phyloP scores from a whole-genome alignment of 208 protist species.

The Acanthamoeba healyi region DNA sequence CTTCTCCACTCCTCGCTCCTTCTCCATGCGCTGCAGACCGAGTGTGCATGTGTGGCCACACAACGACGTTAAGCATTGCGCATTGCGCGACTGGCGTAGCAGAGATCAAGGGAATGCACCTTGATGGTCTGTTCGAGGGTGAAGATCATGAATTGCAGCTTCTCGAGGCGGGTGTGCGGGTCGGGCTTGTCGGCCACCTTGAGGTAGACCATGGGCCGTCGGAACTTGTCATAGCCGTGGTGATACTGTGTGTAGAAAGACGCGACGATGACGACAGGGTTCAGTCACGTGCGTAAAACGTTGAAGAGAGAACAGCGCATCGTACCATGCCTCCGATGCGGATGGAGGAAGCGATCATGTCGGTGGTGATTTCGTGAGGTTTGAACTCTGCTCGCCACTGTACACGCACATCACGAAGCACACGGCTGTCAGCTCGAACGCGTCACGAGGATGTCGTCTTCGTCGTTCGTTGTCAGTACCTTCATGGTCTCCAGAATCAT shows the following conservation, averaged over 20 bases:
- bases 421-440: too few species aligned
- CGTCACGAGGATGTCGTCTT: too few species aligned
- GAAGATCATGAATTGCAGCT: slow-evolving; percentile 72
- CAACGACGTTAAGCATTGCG: background rate
- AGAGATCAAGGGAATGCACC: background rate
- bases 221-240: slow-evolving; percentile 48
- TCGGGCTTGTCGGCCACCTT: slow-evolving; percentile 63
- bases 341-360: slow-evolving; percentile 48
- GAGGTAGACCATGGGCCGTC: slow-evolving; percentile 48
- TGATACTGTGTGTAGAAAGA: slow-evolving; percentile 37
- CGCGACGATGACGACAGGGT: background rate
- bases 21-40: slow-evolving; percentile 29
- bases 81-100: background rate
- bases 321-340: slow-evolving; percentile 41
- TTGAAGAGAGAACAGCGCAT: background rate
- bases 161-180: slow-evolving; percentile 45
- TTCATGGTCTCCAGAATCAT: slow-evolving; percentile 51
- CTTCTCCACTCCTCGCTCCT: slow-evolving; percentile 72
- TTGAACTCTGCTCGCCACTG: slow-evolving; percentile 64
- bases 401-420: background rate
- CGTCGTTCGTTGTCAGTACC: too few species aligned
- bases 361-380: slow-evolving; percentile 50
- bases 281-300: background rate
- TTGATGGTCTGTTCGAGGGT: slow-evolving; percentile 61
- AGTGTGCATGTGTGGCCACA: too few species aligned